Conservation (phyloP, 2,329 filamentous ascomycete species). For the Stenocarpella maydis region DNA sequence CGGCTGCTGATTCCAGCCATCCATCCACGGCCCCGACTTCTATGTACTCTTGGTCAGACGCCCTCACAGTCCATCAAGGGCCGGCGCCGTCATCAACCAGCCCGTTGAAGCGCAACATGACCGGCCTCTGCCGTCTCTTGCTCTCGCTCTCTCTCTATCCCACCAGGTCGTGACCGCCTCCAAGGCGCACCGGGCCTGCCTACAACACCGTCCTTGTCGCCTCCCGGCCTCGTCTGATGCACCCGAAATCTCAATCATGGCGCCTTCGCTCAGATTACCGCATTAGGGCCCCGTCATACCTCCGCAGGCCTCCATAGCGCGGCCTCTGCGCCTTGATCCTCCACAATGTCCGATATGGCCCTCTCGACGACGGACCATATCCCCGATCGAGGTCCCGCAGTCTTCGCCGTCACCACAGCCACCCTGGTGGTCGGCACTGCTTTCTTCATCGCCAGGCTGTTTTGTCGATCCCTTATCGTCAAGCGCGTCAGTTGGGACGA, state of each 20-base stretch:
- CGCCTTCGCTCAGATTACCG: slow-evolving; percentile 16
- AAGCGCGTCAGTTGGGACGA: slow-evolving; percentile 78
- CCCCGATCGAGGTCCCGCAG: slow-evolving; percentile 64
- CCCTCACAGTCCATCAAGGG: neutral
- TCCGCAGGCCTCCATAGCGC: slow-evolving; percentile 29
- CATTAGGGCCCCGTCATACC: slow-evolving; percentile 23
- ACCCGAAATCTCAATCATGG: slow-evolving; percentile 24
- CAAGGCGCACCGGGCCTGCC: neutral
- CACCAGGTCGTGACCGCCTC: neutral
- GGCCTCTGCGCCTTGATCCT: neutral
- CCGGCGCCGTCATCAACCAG: neutral
- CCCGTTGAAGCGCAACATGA: neutral
- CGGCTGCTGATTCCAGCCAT: neutral
- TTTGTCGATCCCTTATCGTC: slow-evolving; percentile 78
- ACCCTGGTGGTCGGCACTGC: slow-evolving; percentile 75
- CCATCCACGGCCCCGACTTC: neutral
- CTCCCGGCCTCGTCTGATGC: slow-evolving; percentile 25
- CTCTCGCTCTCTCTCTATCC: neutral
- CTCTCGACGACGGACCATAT: slow-evolving; percentile 42
- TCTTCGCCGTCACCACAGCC: slow-evolving; percentile 74
- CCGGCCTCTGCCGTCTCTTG: neutral
- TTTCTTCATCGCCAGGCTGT: slow-evolving; percentile 78
- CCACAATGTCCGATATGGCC: slow-evolving; percentile 25
- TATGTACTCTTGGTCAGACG: neutral
- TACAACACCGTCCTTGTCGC: neutral